Conservation (phyloP, 495 filamentous ascomycete species). For the Trichocladium uniseriatum region DNA sequence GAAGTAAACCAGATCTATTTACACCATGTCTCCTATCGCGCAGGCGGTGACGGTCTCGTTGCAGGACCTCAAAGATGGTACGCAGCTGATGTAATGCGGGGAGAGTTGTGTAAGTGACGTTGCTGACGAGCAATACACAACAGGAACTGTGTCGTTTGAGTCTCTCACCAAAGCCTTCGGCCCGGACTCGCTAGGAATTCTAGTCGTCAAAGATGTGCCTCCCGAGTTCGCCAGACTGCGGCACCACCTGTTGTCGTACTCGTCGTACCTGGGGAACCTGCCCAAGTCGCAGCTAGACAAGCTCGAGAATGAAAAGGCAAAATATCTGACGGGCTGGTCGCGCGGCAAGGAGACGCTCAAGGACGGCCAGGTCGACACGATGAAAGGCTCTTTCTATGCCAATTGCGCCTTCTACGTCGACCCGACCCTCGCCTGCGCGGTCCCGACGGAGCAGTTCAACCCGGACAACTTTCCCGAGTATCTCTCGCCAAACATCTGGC, state of each 20-base stretch:
- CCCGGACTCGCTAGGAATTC: slow-evolving; percentile 81
- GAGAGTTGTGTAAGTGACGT: slow-evolving; percentile 13
- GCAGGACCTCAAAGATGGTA: slow-evolving; percentile 44
- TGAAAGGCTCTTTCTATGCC: slow-evolving; percentile 94
- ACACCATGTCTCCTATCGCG: slow-evolving; percentile 34
- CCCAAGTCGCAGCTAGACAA: slow-evolving; percentile 59
- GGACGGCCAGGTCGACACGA: slow-evolving; percentile 77
- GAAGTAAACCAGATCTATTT: neutral
- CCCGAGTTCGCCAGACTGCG: slow-evolving; percentile 58
- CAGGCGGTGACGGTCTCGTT: slow-evolving; percentile 45
- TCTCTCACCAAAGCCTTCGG: slow-evolving; percentile 81
- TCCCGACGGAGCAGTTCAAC: slow-evolving; percentile 47
- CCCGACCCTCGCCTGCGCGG: slow-evolving; percentile 49
- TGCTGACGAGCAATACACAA: neutral
- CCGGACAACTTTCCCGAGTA: slow-evolving; percentile 52
- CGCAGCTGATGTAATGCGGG: no score
- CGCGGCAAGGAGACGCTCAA: slow-evolving; percentile 91
- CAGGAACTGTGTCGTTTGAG: slow-evolving; percentile 59
- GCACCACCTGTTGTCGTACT: slow-evolving; percentile 66
- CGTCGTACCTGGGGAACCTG: slow-evolving; percentile 82
- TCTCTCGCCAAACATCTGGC: slow-evolving; percentile 74
- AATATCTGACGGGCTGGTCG: slow-evolving; percentile 64
- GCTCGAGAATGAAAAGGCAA: slow-evolving; percentile 54
- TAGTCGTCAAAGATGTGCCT: slow-evolving; percentile 80
- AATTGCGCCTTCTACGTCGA: slow-evolving; percentile 91